These are phyloP conservation scores for Arthromyces matolae DNA, from an alignment of 768 basidiomycete species.

Conservation along the genomic window DNA sequence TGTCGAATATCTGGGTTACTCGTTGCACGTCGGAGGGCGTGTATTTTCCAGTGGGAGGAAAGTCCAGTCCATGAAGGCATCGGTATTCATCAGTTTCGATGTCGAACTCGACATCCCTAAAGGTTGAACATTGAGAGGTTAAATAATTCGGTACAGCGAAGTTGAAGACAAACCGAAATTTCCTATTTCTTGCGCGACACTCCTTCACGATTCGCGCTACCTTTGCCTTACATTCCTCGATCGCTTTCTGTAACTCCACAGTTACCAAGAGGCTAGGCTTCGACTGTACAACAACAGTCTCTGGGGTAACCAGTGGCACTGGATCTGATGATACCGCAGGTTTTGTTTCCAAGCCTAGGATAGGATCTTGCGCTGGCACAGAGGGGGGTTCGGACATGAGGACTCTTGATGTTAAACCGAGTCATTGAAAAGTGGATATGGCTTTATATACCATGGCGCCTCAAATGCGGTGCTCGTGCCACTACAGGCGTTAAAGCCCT, in stretches of 20 bases:
- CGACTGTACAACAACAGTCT: conserved; percentile 30
- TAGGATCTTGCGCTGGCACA: background rate
- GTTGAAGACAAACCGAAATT: conserved; percentile 37
- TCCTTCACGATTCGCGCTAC: conserved; percentile 44
- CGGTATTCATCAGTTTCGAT: conserved; percentile 48
- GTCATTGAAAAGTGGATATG: conserved; percentile 3
- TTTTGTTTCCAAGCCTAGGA: no score
- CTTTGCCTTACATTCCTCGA: conserved; percentile 41
- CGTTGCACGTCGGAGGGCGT: conserved; percentile 40
- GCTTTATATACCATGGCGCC: conserved; percentile 8
- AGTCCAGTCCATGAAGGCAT: conserved; percentile 42
- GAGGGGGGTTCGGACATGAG: conserved; percentile 6
- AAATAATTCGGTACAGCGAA: background rate
- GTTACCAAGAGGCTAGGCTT: conserved; percentile 45
- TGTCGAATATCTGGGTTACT: conserved; percentile 48
- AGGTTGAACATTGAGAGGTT: no score
- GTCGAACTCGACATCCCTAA: conserved; percentile 55
- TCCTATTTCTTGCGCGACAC: conserved; percentile 43
- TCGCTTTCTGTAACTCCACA: conserved; percentile 45
- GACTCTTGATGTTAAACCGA: background rate
- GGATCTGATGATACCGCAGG: no score
- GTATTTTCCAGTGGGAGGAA: conserved; percentile 18
- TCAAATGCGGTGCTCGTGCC: conserved; percentile 11
- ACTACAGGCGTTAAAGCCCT: conserved; percentile 4
- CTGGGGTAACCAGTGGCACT: no score